Base-by-base conservation (phyloP, 257 asterid species). In the Solanum rostratum region DNA sequence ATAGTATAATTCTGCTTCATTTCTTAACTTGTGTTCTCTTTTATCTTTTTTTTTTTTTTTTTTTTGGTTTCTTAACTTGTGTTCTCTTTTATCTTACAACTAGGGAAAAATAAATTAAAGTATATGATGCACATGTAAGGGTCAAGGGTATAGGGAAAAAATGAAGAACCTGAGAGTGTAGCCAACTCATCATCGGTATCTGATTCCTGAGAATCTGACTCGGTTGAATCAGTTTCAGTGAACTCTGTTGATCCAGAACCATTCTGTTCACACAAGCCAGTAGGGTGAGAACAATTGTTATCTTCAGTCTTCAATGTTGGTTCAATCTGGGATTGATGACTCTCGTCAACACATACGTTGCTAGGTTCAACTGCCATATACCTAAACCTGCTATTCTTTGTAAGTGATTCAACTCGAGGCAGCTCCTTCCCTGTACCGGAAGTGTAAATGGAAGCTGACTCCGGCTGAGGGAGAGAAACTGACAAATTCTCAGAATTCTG, bases 151-250 rank as follows among this genome's bases (percentile, higher is more conserved):
- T 20, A 39, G 30, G 20, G 53, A 19, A 69, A 19, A 69, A 19
- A 39, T 39, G 53, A 29, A 69, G 30, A 69, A 96, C 99, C 99
- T 90, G 99, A 96, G 81, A 95, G 92, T 70, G 90, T 91, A 86
- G 87, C 87, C 93, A 93, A 84, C 27, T 93, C 94, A 7, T 91
- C 97, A 89, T 95, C 97, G 33, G 96, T 89, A 89, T 95, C 98
- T 3, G 98, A 93, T 74, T 95, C 97, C 87, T 87, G 68, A 80
- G 98, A 93, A 90, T 95, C 97, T 20, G 97, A 89, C 85, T 91
- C 97, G 16, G 96, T 93, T 88, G 97, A 91, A 91, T 97, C 99
- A 30, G 98, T 97, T 91, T 95, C 99, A 63, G 98, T 94, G 88
- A 92, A 96, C 89, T 97, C 98, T 10, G 96, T 90, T 74, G 98